Percentiles rank a stretch among this genome's conserved stretches.
Conservation (phyloP, 2,329 filamentous ascomycete genomes). For the Venturia carpophila region DNA sequence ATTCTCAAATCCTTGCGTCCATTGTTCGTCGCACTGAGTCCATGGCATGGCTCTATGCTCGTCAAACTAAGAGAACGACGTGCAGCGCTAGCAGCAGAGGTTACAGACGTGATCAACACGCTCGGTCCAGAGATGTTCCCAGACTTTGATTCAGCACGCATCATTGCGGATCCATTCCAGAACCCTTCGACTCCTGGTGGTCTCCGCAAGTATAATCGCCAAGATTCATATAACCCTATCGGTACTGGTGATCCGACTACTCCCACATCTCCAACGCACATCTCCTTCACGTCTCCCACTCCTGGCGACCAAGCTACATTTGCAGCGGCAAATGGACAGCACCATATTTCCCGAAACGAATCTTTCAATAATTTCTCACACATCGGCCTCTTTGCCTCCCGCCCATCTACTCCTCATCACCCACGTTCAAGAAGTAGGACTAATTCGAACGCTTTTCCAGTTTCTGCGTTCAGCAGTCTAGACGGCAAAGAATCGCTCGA, state of each 20-base stretch:
- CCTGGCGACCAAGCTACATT: slow-evolving; percentile 14
- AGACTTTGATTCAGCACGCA: slow-evolving; percentile 53
- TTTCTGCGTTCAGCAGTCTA: slow-evolving; percentile 61
- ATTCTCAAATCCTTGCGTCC: slow-evolving; percentile 91
- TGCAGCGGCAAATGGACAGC: slow-evolving; percentile 27
- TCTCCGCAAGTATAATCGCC: not conserved
- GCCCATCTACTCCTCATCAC: slow-evolving; percentile 71
- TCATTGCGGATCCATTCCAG: slow-evolving; percentile 32
- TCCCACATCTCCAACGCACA: slow-evolving; percentile 14
- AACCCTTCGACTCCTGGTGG: not conserved
- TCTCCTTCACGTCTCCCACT: slow-evolving; percentile 11
- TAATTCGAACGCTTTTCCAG: slow-evolving; percentile 50
- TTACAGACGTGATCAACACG: slow-evolving; percentile 89
- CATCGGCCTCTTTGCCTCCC: slow-evolving; percentile 83
- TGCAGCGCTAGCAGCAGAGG: slow-evolving; percentile 66
- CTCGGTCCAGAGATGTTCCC: slow-evolving; percentile 93
- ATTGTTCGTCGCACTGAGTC: slow-evolving; percentile 75
- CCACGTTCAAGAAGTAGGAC: slow-evolving; percentile 65
- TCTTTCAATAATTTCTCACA: slow-evolving; percentile 84
- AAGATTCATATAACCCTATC: slow-evolving; percentile 1
- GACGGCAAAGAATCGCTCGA: slow-evolving; percentile 66
- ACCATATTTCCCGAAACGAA: slow-evolving; percentile 70
- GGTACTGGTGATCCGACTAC: slow-evolving; percentile 18
- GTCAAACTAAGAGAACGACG: slow-evolving; percentile 67
- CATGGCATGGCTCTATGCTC: slow-evolving; percentile 56